These are phyloP conservation scores for Dalbergia cultrata DNA, from an alignment of 306 rosid species.

Conservation along the genomic window DNA sequence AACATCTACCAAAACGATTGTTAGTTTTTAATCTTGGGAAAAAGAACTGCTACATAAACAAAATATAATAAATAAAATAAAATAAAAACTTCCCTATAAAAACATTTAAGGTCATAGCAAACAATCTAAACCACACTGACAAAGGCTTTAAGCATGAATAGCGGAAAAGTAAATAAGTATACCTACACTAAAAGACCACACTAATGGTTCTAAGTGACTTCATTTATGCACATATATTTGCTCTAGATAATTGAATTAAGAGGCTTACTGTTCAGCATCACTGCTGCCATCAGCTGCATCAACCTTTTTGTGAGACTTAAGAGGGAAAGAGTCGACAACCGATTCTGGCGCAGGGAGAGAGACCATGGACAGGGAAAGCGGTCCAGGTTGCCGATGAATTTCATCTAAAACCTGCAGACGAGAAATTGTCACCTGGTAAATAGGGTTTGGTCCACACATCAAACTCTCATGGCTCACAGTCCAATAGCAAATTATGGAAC, in stretches of 20 bases:
- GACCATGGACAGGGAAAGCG: slow-evolving; percentile 84
- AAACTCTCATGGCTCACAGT: background rate
- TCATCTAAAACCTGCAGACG: slow-evolving; percentile 90
- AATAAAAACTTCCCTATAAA: background rate
- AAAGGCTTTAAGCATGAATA: background rate
- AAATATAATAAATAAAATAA: background rate
- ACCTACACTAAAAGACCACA: slow-evolving; percentile 3
- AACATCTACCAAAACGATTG: slow-evolving; percentile 65
- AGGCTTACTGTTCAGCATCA: slow-evolving; percentile 80
- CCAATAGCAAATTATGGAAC: slow-evolving; percentile 18
- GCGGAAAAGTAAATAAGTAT: slow-evolving; percentile 3
- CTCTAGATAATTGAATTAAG: background rate
- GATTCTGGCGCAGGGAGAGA: slow-evolving; percentile 95
- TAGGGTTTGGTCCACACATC: slow-evolving; percentile 37
- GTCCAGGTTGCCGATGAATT: slow-evolving; percentile 88
- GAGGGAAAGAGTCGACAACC: slow-evolving; percentile 87
- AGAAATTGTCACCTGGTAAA: slow-evolving; percentile 31
- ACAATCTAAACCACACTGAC: slow-evolving; percentile 9
- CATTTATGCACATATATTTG: background rate
- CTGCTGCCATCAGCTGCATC: slow-evolving; percentile 56
- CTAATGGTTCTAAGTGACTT: background rate
- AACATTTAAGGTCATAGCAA: slow-evolving; percentile 12
- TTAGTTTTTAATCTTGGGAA: background rate
- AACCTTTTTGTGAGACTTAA: slow-evolving; percentile 73
- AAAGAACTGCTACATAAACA: background rate